phyloP scores from a whole-genome alignment of 202 grass and related monocot species.

The Setaria viridis region DNA sequence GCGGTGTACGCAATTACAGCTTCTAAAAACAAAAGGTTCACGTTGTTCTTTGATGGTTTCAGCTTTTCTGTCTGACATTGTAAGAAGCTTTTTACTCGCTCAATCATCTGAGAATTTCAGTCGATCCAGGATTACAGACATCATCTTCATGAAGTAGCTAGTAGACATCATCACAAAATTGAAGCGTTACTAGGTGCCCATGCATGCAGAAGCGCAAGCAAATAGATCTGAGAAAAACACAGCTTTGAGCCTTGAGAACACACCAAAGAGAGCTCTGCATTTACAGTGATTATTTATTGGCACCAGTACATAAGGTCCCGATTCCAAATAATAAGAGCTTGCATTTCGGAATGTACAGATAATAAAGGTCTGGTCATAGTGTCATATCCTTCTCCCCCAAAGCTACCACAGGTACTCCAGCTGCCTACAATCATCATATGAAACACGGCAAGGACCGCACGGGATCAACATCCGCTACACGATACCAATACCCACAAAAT shows the following conservation, averaged over 20 bases:
- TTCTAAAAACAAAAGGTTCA: background rate
- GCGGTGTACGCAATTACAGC: background rate
- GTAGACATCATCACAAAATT: background rate
- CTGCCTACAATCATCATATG: constrained; percentile 12
- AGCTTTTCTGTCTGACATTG: background rate
- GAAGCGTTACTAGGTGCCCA: background rate
- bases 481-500: background rate
- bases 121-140: background rate
- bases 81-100: background rate
- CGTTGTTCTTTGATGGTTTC: background rate
- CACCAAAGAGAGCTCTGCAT: background rate
- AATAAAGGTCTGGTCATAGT: background rate
- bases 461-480: background rate
- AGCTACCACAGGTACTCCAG: constrained; percentile 29
- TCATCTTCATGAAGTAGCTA: background rate
- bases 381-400: background rate
- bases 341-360: constrained; percentile 50
- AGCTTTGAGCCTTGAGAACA: background rate
- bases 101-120: background rate
- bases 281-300: constrained; percentile 13
- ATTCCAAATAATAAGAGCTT: constrained; percentile 13
- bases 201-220: background rate
- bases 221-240: background rate
- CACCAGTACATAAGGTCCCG: constrained; percentile 2
- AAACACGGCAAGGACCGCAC: background rate